Evolutionary conservation across 1,284 basidiomycete species (phyloP), one percentile per base, ranked within the genome.

Genomic region (Boletus mariae): DNA sequence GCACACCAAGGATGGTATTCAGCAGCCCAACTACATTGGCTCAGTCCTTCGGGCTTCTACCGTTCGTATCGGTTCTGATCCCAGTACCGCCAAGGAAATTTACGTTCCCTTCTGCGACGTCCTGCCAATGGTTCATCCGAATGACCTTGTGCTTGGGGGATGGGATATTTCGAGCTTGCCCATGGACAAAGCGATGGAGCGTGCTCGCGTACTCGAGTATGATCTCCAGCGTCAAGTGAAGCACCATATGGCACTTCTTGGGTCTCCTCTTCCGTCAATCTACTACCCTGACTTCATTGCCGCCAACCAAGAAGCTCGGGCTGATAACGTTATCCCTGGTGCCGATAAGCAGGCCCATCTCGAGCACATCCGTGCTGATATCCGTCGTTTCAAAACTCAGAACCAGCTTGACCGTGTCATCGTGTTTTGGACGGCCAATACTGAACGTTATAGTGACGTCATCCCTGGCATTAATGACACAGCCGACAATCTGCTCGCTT

Each of bases 371-470:
- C 92, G 95, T 57, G 80, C 80, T 47, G 94, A 98, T 72, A 98
- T 98, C 67, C 92, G 94, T 66, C 81, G 85, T 54, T 99, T 99
- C 83, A 98, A 98, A 80, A 68, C 75, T 49, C 74, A 85, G 61
- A 84, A 99, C 73, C 79, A 76, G 37, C 85, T 98, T 51, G 95
- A 97, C 71, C 87, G 87, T 55, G 83, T 93, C 59, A 76, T 98
- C 60, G 88, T 97, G 54, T 95, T 97, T 78, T 98, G 94, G 94
- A 97, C 94, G 31, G 96, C 96, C 69, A 98, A 99, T 79, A 99
- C 96, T 37, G 96, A 99, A 80, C 90, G 96, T 58, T 99, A 96
- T 84, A 89, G 91, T 66, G 92, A 94, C 61, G 87, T 99, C 73
- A 85, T 98, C 67, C 80, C 91, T 13, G 95, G 96, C 48, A 85